phyloP scores from a whole-genome alignment of 495 filamentous ascomycete genomes.

The Trichoderma virens region DNA sequence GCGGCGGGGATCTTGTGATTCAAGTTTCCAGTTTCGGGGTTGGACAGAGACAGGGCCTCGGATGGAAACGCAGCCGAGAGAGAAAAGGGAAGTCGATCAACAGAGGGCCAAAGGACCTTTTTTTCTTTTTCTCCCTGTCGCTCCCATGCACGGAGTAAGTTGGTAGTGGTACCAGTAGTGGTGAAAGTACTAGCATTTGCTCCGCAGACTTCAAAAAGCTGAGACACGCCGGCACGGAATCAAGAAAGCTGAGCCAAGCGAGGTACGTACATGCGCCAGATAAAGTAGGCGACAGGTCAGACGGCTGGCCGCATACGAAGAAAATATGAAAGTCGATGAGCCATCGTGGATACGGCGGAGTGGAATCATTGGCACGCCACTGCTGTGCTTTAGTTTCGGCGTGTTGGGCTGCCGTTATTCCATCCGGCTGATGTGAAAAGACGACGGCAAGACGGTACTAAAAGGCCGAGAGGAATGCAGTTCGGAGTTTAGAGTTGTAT shows the following conservation, averaged over 20 bases:
- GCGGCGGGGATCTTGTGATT: slow-evolving; percentile 4
- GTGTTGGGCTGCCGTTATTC: not conserved
- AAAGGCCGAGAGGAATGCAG: not conserved
- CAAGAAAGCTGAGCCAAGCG: not conserved
- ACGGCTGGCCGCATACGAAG: not conserved
- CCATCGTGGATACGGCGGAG: not conserved
- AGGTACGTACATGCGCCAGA: not conserved
- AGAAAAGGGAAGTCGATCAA: slow-evolving; percentile 5
- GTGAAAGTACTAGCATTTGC: not conserved
- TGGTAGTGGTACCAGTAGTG: not conserved
- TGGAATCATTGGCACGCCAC: not conserved
- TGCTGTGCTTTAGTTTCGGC: not conserved
- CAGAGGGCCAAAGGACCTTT: not conserved
- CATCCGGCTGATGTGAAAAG: not conserved
- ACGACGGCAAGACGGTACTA: not conserved
- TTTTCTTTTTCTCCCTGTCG: not conserved
- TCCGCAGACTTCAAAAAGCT: not conserved
- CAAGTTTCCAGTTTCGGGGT: not conserved
- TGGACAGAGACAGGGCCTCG: not conserved
- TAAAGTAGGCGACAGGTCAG: not conserved
- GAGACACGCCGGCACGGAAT: not conserved
- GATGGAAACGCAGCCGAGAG: not conserved
- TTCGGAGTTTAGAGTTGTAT: not conserved
- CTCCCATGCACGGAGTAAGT: not conserved
- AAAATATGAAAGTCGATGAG: not conserved